Conservation (phyloP, 1,284 basidiomycete species). For the Xerocomus minutiporus region DNA sequence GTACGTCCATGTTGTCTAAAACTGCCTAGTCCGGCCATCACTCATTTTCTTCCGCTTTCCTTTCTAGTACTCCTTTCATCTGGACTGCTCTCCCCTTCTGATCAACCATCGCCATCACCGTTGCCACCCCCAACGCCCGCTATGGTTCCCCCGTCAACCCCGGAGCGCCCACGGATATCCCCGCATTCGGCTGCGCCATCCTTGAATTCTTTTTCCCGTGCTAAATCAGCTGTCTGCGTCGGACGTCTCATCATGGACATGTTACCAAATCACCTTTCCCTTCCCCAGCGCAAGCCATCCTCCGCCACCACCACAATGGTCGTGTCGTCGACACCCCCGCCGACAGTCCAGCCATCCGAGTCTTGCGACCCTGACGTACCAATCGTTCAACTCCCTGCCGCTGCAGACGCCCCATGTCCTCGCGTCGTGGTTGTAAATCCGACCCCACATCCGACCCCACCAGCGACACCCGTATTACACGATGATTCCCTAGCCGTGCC, state of each 20-base stretch:
- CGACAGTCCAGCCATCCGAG: constrained; percentile 1
- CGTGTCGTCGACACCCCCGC: constrained; percentile 4
- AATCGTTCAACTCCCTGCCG: constrained; percentile 22
- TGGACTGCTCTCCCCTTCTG: constrained; percentile 28
- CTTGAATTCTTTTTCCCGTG: constrained; percentile 15
- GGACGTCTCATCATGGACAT: constrained; percentile 58
- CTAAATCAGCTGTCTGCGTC: constrained; percentile 34
- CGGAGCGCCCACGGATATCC: constrained; percentile 30
- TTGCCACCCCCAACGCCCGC: constrained; percentile 22
- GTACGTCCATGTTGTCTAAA: constrained; percentile 20
- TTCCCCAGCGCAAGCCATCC: constrained; percentile 17
- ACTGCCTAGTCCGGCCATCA: constrained; percentile 6
- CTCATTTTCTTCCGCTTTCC: constrained; percentile 18
- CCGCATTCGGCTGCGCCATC: constrained; percentile 9
- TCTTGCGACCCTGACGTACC: constrained; percentile 16
- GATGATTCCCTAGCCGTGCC: constrained; percentile 14
- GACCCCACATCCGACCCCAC: constrained; percentile 54
- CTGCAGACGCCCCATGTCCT: constrained; percentile 34
- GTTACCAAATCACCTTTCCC: constrained; percentile 35
- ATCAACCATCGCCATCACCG: constrained; percentile 28
- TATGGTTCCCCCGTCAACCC: constrained; percentile 22
- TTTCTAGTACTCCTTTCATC: constrained; percentile 21
- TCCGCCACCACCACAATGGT: not conserved
- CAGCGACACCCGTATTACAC: constrained; percentile 41
- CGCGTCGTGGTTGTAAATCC: constrained; percentile 54